Conservation (phyloP, 2,329 filamentous ascomycete species). For the Pseudogymnoascus sp. region DNA sequence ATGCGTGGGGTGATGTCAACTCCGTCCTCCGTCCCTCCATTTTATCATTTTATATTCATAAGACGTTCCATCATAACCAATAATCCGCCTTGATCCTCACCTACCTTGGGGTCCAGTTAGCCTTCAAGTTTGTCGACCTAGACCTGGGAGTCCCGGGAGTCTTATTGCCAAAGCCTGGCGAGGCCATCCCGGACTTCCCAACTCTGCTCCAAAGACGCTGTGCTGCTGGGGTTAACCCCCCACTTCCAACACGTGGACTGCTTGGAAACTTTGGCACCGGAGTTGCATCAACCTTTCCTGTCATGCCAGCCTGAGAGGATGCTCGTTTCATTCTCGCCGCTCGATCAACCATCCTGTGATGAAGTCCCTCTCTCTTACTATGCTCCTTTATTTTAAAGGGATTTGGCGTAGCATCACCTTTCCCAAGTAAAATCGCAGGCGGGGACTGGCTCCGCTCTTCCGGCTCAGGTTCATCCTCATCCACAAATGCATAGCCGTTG, state of each 20-base stretch:
- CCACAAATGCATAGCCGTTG: constrained; percentile 90
- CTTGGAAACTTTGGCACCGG: constrained; percentile 65
- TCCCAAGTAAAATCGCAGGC: constrained; percentile 48
- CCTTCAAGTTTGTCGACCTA: constrained; percentile 21
- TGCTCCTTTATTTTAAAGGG: constrained; percentile 74
- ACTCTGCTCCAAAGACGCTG: constrained; percentile 59
- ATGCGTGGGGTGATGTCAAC: background rate
- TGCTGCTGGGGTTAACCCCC: constrained; percentile 64
- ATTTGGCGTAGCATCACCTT: constrained; percentile 57
- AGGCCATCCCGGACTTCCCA: constrained; percentile 31
- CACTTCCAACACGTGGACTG: constrained; percentile 46
- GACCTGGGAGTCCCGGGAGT: constrained; percentile 22
- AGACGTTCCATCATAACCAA: background rate
- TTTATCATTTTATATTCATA: constrained; percentile 7
- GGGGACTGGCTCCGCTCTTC: constrained; percentile 30
- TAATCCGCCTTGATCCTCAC: background rate
- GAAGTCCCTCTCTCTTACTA: constrained; percentile 69
- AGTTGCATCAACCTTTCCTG: constrained; percentile 48
- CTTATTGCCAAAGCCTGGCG: constrained; percentile 22
- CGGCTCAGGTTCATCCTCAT: constrained; percentile 56
- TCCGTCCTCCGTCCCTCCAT: background rate
- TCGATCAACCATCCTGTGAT: constrained; percentile 78
- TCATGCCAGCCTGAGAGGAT: constrained; percentile 49
- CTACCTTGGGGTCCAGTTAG: constrained; percentile 22
- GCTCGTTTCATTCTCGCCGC: constrained; percentile 65